Percentiles rank a stretch among this genome's conserved stretches.
Evolutionary conservation across 2,329 filamentous ascomycete genomes (phyloP).

Genomic region (Arthroderma uncinatum): DNA sequence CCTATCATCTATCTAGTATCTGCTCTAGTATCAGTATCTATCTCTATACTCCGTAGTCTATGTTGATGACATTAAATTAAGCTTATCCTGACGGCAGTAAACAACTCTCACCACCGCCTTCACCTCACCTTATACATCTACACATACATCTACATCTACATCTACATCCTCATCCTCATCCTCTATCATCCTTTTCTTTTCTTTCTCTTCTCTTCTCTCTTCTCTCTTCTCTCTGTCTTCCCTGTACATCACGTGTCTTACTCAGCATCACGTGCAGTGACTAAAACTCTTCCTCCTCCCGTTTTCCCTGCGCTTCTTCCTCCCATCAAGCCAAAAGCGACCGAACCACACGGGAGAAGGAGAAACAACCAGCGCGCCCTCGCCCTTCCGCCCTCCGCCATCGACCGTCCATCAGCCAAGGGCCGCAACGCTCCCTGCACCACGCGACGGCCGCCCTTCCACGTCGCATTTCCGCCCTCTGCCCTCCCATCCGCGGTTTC

Average conservation of each 20-base stretch:
- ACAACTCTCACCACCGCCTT: not conserved
- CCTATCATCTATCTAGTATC: too few relatives aligned
- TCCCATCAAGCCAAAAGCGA: not conserved
- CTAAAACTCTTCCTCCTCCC: slow-evolving; percentile 1
- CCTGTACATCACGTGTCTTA: not conserved
- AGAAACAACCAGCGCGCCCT: slow-evolving; percentile 7
- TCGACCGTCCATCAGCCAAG: slow-evolving; percentile 29
- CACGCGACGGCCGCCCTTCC: slow-evolving; percentile 19
- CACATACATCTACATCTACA: too few relatives aligned
- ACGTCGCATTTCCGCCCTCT: slow-evolving; percentile 13
- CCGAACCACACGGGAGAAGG: slow-evolving; percentile 8
- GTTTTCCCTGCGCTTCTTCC: not conserved
- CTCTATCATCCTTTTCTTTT: not conserved
- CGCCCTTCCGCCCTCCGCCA: slow-evolving; percentile 30
- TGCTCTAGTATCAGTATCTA: too few relatives aligned
- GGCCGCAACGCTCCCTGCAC: slow-evolving; percentile 24
- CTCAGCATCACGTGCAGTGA: not conserved
- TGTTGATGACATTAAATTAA: not conserved
- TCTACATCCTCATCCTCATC: not conserved
- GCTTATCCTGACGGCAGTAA: not conserved
- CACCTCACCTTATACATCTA: too few relatives aligned
- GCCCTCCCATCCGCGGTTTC: slow-evolving; percentile 14
- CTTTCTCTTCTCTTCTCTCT: not conserved
- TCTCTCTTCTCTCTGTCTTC: not conserved
- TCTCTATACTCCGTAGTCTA: too few relatives aligned